Percentiles rank a stretch among this genome's conserved stretches.
phyloP scores from a whole-genome alignment of 202 grass and related monocot species.

The Panicum hallii region DNA sequence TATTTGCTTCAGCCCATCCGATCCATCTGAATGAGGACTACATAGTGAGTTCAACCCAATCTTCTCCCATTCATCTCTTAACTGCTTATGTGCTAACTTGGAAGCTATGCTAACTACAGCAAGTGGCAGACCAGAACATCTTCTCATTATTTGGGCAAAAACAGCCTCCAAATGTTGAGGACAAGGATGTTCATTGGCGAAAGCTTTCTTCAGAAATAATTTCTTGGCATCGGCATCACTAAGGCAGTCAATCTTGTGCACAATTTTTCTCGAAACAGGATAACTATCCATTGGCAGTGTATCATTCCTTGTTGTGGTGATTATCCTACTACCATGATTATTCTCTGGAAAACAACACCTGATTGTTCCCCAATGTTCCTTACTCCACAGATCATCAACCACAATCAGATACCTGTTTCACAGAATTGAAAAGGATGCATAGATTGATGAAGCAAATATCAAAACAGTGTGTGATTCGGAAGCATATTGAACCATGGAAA shows the following conservation, averaged over 20 bases:
- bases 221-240: background rate
- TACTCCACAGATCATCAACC: constrained; percentile 64
- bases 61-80: constrained; percentile 43
- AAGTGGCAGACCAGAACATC: constrained; percentile 59
- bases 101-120: constrained; percentile 39
- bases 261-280: background rate
- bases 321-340: constrained; percentile 45
- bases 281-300: constrained; percentile 14
- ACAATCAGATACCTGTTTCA: constrained; percentile 54
- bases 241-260: constrained; percentile 40
- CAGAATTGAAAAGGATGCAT: background rate
- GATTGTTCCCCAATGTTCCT: constrained; percentile 32
- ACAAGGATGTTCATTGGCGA: constrained; percentile 14
- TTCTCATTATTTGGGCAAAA: constrained; percentile 21
- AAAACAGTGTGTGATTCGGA: background rate
- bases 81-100: constrained; percentile 5
- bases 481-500: background rate
- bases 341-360: constrained; percentile 40
- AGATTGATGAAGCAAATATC: background rate
- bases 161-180: constrained; percentile 43
- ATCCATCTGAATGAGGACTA: constrained; percentile 5
- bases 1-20: constrained; percentile 39
- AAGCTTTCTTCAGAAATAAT: constrained; percentile 48
- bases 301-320: constrained; percentile 54
- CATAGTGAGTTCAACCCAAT: constrained; percentile 2